A percentile compares a stretch with the other conserved stretches of the same genome.
Conservation (phyloP, 148 eudicot genomes). For the Salicornia ramosissima region DNA sequence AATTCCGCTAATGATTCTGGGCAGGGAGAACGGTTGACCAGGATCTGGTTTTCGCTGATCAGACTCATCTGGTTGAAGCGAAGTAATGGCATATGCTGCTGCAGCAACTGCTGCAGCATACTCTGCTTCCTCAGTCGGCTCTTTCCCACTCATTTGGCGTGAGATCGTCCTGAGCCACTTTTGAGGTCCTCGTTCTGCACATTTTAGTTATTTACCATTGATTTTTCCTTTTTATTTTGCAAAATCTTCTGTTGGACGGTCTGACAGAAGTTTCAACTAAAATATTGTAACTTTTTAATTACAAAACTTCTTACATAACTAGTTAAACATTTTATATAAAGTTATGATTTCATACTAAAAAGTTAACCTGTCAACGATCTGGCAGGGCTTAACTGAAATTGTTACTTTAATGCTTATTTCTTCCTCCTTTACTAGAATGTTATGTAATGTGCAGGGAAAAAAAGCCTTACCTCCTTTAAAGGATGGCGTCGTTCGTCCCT, state of each 20-base stretch:
- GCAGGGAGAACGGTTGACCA: conserved; percentile 26
- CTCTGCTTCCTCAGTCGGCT: conserved; percentile 34
- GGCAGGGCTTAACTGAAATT: too few species aligned
- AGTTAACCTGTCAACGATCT: too few species aligned
- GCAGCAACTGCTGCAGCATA: conserved; percentile 74
- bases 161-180: conserved; percentile 54
- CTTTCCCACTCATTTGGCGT: conserved; percentile 37
- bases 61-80: conserved; percentile 34
- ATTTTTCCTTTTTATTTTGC: too few species aligned
- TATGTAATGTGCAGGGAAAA: background rate
- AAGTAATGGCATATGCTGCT: conserved; percentile 62
- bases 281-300: too few species aligned
- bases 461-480: conserved; percentile 25
- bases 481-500: conserved; percentile 26
- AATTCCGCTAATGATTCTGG: conserved; percentile 32
- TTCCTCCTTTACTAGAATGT: background rate
- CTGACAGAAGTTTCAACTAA: too few species aligned
- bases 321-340: too few species aligned
- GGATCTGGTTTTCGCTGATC: conserved; percentile 25
- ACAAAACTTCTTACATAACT: too few species aligned
- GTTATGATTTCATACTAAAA: too few species aligned
- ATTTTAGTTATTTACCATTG: background rate
- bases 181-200: conserved; percentile 36
- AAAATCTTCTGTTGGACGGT: too few species aligned
- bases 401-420: background rate